Conservation (phyloP, 805 yeast genomes). For the Suhomyces emberorum region DNA sequence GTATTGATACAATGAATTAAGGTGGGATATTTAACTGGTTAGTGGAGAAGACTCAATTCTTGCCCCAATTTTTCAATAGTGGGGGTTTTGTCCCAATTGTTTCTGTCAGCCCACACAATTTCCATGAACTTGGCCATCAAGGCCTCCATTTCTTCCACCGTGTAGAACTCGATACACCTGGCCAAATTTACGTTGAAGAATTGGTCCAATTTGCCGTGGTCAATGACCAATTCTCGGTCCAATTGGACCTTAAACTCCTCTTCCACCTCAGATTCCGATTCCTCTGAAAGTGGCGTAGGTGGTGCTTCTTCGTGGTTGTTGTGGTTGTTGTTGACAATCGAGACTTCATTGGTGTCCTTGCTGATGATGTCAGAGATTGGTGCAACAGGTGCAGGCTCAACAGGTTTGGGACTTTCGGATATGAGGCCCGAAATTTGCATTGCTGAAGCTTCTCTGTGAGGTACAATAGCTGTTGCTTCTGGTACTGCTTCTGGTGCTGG, state of each 20-base stretch:
- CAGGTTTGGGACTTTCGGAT: background rate
- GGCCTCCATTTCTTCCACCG: constrained; percentile 36
- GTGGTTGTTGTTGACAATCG: background rate
- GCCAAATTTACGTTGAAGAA: constrained; percentile 27
- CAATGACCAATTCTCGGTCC: constrained; percentile 48
- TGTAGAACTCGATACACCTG: constrained; percentile 30
- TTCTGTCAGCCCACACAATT: constrained; percentile 65
- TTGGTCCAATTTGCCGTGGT: constrained; percentile 12
- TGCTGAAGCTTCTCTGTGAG: background rate
- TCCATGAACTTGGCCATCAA: constrained; percentile 66
- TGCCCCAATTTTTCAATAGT: constrained; percentile 32
- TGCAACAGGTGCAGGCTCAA: background rate
- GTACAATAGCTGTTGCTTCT: background rate
- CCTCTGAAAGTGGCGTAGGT: constrained; percentile 4
- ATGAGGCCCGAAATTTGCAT: background rate
- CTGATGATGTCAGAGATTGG: background rate
- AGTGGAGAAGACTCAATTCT: too few species aligned
- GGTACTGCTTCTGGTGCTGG: background rate
- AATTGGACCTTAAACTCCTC: constrained; percentile 43
- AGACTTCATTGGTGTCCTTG: background rate
- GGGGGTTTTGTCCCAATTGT: constrained; percentile 41
- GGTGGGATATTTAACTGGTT: too few species aligned
- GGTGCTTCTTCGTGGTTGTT: background rate
- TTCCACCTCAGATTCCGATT: constrained; percentile 36
- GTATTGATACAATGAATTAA: too few species aligned